Percentiles rank a stretch among this genome's conserved stretches.
Evolutionary conservation across 768 basidiomycete genomes (phyloP).

Genomic region (Mycena alexandri): DNA sequence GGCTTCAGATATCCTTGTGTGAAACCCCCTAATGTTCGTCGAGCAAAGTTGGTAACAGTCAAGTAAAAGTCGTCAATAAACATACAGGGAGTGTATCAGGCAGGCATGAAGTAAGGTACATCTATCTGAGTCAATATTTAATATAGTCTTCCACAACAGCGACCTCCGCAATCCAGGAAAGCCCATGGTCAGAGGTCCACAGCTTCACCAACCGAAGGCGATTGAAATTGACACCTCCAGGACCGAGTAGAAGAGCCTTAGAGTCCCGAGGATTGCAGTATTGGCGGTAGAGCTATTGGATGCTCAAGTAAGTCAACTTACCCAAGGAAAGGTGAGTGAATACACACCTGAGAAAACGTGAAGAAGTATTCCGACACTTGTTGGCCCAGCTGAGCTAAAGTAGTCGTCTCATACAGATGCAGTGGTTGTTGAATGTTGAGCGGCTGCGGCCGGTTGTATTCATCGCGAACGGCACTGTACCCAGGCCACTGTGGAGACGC

Average conservation of each 20-base stretch:
- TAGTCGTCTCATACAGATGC: neutral
- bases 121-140: neutral
- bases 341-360: slow-evolving; percentile 12
- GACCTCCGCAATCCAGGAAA: slow-evolving; percentile 8
- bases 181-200: neutral
- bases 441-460: neutral
- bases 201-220: slow-evolving; percentile 29
- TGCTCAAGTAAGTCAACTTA: neutral
- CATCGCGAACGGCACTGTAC: neutral
- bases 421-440: slow-evolving; percentile 8
- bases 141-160: slow-evolving; percentile 26
- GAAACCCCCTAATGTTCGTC: too few relatives aligned
- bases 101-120: too few relatives aligned
- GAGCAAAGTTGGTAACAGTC: too few relatives aligned
- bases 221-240: slow-evolving; percentile 9
- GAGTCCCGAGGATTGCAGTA: slow-evolving; percentile 3
- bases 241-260: neutral
- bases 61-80: too few relatives aligned
- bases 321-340: neutral
- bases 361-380: slow-evolving; percentile 12
- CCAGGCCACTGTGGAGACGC: slow-evolving; percentile 19
- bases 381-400: neutral
- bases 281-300: neutral
- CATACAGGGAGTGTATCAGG: too few relatives aligned
- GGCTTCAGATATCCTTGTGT: too few relatives aligned